Base-by-base conservation (phyloP, 2,329 filamentous ascomycete genomes). In the Aspergillus awamori region DNA sequence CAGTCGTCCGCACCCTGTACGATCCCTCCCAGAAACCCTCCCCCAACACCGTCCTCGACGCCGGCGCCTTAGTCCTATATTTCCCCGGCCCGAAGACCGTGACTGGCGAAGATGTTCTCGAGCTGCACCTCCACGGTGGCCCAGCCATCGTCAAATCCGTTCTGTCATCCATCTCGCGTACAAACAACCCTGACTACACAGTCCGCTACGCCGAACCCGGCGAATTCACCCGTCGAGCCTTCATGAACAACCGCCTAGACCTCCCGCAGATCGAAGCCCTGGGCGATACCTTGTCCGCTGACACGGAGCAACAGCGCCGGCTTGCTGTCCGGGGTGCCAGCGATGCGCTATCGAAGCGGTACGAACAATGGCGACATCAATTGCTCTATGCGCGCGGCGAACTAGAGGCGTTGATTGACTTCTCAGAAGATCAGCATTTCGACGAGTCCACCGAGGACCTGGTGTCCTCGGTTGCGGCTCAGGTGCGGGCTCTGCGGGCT, bases 381-480 rank as follows among this genome's bases (percentile, higher is more conserved):
- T 79, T 99, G 17, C 81, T 98, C 6, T 84, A 89, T 64, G 93
- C 93, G 8, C 87, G 95, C 2, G 95, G 92, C 8, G 93, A 98
- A 78, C 83, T 99, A 41, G 95, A 99, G 77, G 95, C 95, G 0
- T 79, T 99, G 67, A 98, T 99, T 63, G 95, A 99, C 77, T 99
- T 99, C 74, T 90, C 92, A 1, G 95, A 99, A 75, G 95, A 98
- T 71, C 94, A 99, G 77, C 91, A 98, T 79, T 96, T 99, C 71
- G 93, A 98, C 68, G 93, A 97, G 76, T 89, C 91, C 2, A 90
- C 92, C 0, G 79, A 83, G 0, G 85, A 90, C 58, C 82, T 98
- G 22, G 83, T 96, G 48, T 75, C 72, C 0, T 92, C 88, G 53
- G 91, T 97, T 30, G 84, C 87, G 1, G 67, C 66, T 0, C 87